Base-by-base conservation (phyloP, 108 stramenopile species). In the Pseudonitzschia multiseries region DNA sequence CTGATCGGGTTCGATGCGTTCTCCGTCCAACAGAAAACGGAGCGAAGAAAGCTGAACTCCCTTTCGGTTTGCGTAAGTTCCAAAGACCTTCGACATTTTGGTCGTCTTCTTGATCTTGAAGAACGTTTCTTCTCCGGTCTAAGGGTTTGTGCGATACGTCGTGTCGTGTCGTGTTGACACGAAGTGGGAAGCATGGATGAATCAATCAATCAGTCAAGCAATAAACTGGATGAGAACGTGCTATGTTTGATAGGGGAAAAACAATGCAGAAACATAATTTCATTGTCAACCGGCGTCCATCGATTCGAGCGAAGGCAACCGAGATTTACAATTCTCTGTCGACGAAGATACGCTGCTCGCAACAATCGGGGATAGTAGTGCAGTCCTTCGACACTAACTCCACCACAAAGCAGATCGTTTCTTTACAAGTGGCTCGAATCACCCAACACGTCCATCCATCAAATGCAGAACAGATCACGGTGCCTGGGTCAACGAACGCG, bases 91-190 rank as follows among this genome's bases (percentile, higher is more conserved):
- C 43, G 74, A 75, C 95, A 98, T 96, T 81, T 95, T 96, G 65
- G 98, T 97, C 0, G 89, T 89, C 80, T 88, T 96, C 77, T 98
- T 98, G 84, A 98, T 95, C 83, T 97, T 98, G 89, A 97, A 98
- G 70, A 88, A 93, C 0, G 94, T 97, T 77, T 96, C 94, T 71
- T 96, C 94, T 53, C 97, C 95, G 40, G 87, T 96, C 94, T 93
- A 48, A 17, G 29, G 36, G 12, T 18, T 14, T 18, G 46, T 18
- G 46, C 13, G 9, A 10, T 27, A 22, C 26, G 27, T 31, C 24
- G 29, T 27, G 13, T 48, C 46, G 46, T 48, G 10, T 59, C 57
- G 57, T 27, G 15, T 59, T 59, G 9, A 22, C 20, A 31, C 15
- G 4, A 27, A 26, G 57, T 59, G 0, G 29, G 12, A 40, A 29